These are phyloP conservation scores for Corymbia citriodora DNA, from an alignment of 441 rosid genomes.

Conservation along the genomic window DNA sequence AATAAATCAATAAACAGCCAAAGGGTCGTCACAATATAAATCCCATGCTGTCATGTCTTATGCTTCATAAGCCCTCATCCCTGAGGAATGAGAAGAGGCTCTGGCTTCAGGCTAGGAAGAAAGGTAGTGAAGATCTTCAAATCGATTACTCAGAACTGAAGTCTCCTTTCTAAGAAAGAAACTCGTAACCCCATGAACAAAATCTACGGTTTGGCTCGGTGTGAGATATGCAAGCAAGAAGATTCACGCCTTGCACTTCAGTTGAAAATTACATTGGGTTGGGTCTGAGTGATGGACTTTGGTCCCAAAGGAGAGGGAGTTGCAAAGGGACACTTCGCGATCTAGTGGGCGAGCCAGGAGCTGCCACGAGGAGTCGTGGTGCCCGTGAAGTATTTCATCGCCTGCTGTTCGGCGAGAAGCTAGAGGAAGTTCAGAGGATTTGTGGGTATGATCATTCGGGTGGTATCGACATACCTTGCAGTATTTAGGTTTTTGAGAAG, in stretches of 20 bases:
- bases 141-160: slow-evolving; percentile 10
- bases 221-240: slow-evolving; percentile 25
- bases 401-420: slow-evolving; percentile 55
- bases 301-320: slow-evolving; percentile 16
- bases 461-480: slow-evolving; percentile 64
- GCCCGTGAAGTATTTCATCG: slow-evolving; percentile 68
- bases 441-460: slow-evolving; percentile 65
- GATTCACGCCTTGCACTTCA: slow-evolving; percentile 9
- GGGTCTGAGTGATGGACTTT: slow-evolving; percentile 14
- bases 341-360: slow-evolving; percentile 51
- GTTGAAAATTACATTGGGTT: slow-evolving; percentile 28
- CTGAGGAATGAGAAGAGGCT: slow-evolving; percentile 26
- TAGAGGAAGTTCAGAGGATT: slow-evolving; percentile 59
- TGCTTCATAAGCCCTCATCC: background rate
- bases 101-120: slow-evolving; percentile 50
- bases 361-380: slow-evolving; percentile 37
- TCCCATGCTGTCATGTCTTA: background rate
- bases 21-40: background rate
- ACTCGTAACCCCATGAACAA: slow-evolving; percentile 25
- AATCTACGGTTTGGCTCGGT: slow-evolving; percentile 26
- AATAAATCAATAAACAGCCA: background rate
- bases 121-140: slow-evolving; percentile 41
- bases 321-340: slow-evolving; percentile 62
- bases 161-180: background rate
- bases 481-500: slow-evolving; percentile 66